Percentiles rank a stretch among this genome's conserved stretches.
Evolutionary conservation across 2,329 filamentous ascomycete species (phyloP).

Genomic region (Clonostachys sp.): DNA sequence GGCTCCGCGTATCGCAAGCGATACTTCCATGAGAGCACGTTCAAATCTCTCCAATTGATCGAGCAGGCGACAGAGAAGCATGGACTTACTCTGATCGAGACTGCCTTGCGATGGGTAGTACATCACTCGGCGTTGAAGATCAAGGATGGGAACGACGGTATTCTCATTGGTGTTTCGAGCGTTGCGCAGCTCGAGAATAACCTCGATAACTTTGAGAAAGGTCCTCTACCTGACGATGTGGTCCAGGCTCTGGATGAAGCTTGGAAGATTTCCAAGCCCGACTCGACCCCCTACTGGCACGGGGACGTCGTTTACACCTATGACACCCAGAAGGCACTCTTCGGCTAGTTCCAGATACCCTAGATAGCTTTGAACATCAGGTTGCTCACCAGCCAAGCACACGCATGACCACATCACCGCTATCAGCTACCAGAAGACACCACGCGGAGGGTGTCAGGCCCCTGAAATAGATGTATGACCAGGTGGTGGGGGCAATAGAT

Average conservation of each 20-base stretch:
- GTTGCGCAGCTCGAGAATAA: constrained; percentile 53
- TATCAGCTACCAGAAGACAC: no score
- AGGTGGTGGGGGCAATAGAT: no score
- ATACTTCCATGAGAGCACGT: constrained; percentile 66
- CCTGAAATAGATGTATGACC: no score
- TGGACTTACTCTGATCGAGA: constrained; percentile 65
- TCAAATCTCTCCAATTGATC: constrained; percentile 61
- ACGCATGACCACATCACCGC: no score
- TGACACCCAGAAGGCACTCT: constrained; percentile 56
- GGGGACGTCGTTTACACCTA: constrained; percentile 63
- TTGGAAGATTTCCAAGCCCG: constrained; percentile 65
- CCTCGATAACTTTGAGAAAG: constrained; percentile 56
- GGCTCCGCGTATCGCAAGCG: constrained; percentile 59
- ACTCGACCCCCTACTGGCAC: constrained; percentile 50
- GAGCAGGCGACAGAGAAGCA: constrained; percentile 65
- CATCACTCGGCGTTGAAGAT: constrained; percentile 62
- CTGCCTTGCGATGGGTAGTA: constrained; percentile 66
- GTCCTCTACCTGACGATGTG: constrained; percentile 72
- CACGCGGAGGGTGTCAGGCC: no score
- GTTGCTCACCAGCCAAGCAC: no score
- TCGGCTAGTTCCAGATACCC: constrained; percentile 24
- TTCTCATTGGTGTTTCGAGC: constrained; percentile 56
- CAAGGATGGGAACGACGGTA: constrained; percentile 49
- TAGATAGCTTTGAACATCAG: no score
- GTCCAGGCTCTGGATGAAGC: constrained; percentile 71